phyloP scores from a whole-genome alignment of 495 filamentous ascomycete genomes.

The Xylaria cubensis region DNA sequence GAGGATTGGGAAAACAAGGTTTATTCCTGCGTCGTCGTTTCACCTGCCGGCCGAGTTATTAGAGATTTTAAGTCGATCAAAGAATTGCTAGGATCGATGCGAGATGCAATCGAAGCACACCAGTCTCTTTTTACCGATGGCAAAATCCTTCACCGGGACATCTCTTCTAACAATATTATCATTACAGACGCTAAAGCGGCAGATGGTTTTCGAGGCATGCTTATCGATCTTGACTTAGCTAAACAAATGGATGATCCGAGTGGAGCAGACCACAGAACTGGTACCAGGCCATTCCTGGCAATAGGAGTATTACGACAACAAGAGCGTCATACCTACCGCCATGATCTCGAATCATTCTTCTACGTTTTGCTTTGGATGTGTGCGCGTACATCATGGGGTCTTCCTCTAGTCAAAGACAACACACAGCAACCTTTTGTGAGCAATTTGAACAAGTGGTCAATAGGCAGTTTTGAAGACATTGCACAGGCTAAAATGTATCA shows the following conservation, averaged over 20 bases:
- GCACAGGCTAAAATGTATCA: too few relatives aligned
- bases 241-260: conserved; percentile 31
- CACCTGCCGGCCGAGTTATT: conserved; percentile 5
- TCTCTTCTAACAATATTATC: conserved; percentile 50
- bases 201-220: conserved; percentile 36
- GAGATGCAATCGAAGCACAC: conserved; percentile 29
- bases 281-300: conserved; percentile 37
- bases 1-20: neutral
- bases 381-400: conserved; percentile 35
- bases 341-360: conserved; percentile 38
- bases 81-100: conserved; percentile 6
- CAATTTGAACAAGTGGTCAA: too few relatives aligned
- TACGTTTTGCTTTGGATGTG: conserved; percentile 38
- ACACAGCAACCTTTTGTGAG: too few relatives aligned
- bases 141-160: conserved; percentile 49
- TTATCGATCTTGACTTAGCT: conserved; percentile 47
- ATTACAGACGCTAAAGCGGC: conserved; percentile 33
- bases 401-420: too few relatives aligned
- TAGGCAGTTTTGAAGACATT: too few relatives aligned
- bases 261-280: conserved; percentile 17
- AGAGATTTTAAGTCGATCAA: neutral
- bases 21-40: conserved; percentile 5
- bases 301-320: conserved; percentile 36
- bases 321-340: conserved; percentile 37
- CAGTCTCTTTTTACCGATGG: conserved; percentile 42